Percentiles rank a stretch among this genome's conserved stretches.
These are phyloP conservation scores for Penicillium olsonii DNA, from an alignment of 2,329 filamentous ascomycete species.

Conservation along the genomic window DNA sequence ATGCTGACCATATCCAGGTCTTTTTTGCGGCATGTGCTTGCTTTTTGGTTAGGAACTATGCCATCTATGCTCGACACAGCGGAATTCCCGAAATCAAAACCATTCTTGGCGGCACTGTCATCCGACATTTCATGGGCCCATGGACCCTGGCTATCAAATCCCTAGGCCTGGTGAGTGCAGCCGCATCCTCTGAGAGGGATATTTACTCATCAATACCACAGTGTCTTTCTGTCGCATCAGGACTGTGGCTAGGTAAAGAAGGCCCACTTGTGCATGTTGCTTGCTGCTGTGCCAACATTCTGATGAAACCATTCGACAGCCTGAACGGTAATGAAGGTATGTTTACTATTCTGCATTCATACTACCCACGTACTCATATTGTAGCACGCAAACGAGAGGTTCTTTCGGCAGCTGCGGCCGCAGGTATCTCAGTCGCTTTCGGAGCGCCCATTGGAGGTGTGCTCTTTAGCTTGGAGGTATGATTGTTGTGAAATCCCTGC, in stretches of 20 bases:
- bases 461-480: slow-evolving; percentile 86
- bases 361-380: slow-evolving; percentile 19
- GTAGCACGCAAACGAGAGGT: slow-evolving; percentile 88
- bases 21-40: slow-evolving; percentile 77
- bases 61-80: slow-evolving; percentile 86
- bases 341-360: slow-evolving; percentile 13
- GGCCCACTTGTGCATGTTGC: slow-evolving; percentile 93
- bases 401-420: slow-evolving; percentile 85
- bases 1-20: slow-evolving; percentile 54
- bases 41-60: slow-evolving; percentile 78
- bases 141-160: slow-evolving; percentile 93
- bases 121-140: slow-evolving; percentile 77
- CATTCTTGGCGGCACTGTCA: slow-evolving; percentile 89
- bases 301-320: slow-evolving; percentile 82
- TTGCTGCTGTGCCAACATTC: slow-evolving; percentile 91
- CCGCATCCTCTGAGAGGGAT: background rate
- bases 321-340: slow-evolving; percentile 85
- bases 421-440: slow-evolving; percentile 91
- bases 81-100: slow-evolving; percentile 99
- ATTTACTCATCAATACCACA: slow-evolving; percentile 43
- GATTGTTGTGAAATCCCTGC: background rate
- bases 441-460: slow-evolving; percentile 93
- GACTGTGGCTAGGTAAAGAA: slow-evolving; percentile 96
- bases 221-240: slow-evolving; percentile 88
- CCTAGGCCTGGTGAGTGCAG: slow-evolving; percentile 70